Conservation (phyloP, 768 basidiomycete genomes). For the Lentinula raphanica region DNA sequence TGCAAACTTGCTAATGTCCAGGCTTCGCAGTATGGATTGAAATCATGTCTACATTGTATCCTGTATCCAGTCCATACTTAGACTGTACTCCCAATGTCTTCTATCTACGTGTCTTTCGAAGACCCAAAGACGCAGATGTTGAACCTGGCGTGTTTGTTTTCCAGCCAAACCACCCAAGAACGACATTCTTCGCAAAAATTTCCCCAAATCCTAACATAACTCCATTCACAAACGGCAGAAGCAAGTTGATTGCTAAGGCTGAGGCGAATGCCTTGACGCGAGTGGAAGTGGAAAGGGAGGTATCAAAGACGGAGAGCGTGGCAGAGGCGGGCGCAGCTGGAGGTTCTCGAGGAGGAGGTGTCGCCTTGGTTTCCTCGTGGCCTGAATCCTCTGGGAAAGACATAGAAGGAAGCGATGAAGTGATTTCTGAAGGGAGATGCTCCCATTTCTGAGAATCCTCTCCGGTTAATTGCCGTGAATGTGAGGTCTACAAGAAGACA, state of each 20-base stretch:
- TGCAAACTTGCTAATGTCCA: too few species aligned
- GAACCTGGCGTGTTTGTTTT: slow-evolving; percentile 29
- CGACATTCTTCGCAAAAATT: slow-evolving; percentile 80
- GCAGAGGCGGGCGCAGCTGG: slow-evolving; percentile 35
- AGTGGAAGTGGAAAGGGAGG: slow-evolving; percentile 58
- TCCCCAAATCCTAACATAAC: slow-evolving; percentile 97
- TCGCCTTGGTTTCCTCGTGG: slow-evolving; percentile 33
- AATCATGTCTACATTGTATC: too few species aligned
- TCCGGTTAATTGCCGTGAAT: slow-evolving; percentile 31
- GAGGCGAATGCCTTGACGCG: slow-evolving; percentile 66
- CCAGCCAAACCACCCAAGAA: slow-evolving; percentile 53
- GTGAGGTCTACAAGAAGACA: slow-evolving; percentile 15
- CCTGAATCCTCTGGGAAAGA: slow-evolving; percentile 59
- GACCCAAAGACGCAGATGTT: slow-evolving; percentile 32
- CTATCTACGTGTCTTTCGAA: slow-evolving; percentile 18
- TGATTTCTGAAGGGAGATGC: slow-evolving; percentile 53
- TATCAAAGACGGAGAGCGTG: slow-evolving; percentile 68
- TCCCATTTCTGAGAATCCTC: slow-evolving; percentile 69
- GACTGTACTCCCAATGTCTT: background rate
- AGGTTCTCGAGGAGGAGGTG: slow-evolving; percentile 19
- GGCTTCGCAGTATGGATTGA: too few species aligned
- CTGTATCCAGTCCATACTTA: background rate
- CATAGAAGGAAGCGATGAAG: slow-evolving; percentile 76
- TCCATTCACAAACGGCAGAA: slow-evolving; percentile 87
- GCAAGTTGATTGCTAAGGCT: slow-evolving; percentile 76